These are phyloP conservation scores for Phlyctochytrium bullatum DNA, from an alignment of 192 early-diverging fungal species.

Conservation along the genomic window DNA sequence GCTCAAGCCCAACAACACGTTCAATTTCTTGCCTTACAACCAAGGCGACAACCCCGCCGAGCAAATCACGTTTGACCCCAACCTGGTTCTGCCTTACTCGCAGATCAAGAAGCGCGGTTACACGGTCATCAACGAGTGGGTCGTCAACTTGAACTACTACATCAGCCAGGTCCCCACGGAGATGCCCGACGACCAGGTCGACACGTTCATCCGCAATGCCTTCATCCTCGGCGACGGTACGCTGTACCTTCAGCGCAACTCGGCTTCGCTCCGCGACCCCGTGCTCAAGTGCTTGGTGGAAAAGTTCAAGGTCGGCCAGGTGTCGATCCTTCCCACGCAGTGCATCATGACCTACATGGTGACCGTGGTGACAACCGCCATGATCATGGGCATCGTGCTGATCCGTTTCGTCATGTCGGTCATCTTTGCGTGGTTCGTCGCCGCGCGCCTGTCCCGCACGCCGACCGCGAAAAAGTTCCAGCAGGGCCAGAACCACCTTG, in stretches of 20 bases:
- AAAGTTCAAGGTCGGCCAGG: slow-evolving; percentile 22
- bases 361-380: slow-evolving; percentile 18
- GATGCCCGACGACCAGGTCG: slow-evolving; percentile 18
- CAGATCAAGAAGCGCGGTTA: slow-evolving; percentile 15
- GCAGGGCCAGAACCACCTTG: slow-evolving; percentile 4
- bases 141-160: slow-evolving; percentile 29
- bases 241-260: slow-evolving; percentile 28
- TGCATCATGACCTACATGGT: slow-evolving; percentile 30
- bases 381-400: slow-evolving; percentile 25
- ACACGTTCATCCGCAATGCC: slow-evolving; percentile 64
- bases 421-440: slow-evolving; percentile 30
- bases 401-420: slow-evolving; percentile 32
- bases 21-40: slow-evolving; percentile 8
- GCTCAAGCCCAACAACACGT: slow-evolving; percentile 4
- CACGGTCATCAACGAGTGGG: slow-evolving; percentile 16
- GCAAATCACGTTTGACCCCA: slow-evolving; percentile 14
- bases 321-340: slow-evolving; percentile 11
- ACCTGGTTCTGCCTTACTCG: slow-evolving; percentile 24
- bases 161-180: background rate
- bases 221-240: slow-evolving; percentile 56
- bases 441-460: slow-evolving; percentile 8
- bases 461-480: background rate
- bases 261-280: background rate
- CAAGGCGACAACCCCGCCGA: slow-evolving; percentile 15
- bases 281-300: slow-evolving; percentile 32